Percentiles rank a stretch among this genome's conserved stretches.
These are phyloP conservation scores for Fusarium haematococcum DNA, from an alignment of 2,329 filamentous ascomycete genomes.

Conservation along the genomic window DNA sequence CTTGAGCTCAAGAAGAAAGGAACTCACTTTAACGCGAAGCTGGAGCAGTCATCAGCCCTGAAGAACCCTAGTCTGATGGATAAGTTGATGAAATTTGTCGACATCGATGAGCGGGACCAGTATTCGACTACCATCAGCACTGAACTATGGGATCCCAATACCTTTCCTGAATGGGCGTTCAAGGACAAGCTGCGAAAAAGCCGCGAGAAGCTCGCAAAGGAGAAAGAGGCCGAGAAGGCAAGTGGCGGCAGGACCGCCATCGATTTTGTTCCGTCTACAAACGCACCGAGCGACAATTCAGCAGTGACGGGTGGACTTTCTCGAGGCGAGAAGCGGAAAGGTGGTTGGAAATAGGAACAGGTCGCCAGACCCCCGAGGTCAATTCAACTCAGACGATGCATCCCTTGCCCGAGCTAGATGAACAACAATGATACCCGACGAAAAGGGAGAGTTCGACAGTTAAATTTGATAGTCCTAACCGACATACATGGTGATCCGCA, in stretches of 20 bases:
- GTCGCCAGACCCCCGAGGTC: neutral
- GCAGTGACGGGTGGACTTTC: constrained; percentile 38
- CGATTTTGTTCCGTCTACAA: constrained; percentile 61
- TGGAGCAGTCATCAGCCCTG: constrained; percentile 74
- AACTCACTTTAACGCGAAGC: constrained; percentile 81
- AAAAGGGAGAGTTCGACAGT: constrained; percentile 24
- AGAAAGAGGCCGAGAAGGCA: constrained; percentile 57
- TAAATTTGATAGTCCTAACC: constrained; percentile 22
- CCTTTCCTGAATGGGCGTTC: constrained; percentile 67
- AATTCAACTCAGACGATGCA: neutral
- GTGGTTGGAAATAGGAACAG: constrained; percentile 47
- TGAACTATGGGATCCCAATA: constrained; percentile 68
- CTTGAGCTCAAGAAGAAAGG: constrained; percentile 81
- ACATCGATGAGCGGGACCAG: constrained; percentile 62
- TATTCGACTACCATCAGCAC: constrained; percentile 72
- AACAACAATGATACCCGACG: constrained; percentile 9
- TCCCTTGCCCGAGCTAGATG: neutral
- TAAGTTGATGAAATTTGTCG: constrained; percentile 78
- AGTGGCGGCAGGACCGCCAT: constrained; percentile 56
- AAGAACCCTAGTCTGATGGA: constrained; percentile 79
- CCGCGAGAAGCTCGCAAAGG: constrained; percentile 59
- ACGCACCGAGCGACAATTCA: constrained; percentile 34
- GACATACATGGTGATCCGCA: constrained; percentile 29
- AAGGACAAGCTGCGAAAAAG: constrained; percentile 62
- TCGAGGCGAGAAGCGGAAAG: constrained; percentile 49